A percentile compares a stretch with the other conserved stretches of the same genome.
Evolutionary conservation across 169 alveolate species (phyloP).

Genomic region (Plasmodium gallinaceum): DNA sequence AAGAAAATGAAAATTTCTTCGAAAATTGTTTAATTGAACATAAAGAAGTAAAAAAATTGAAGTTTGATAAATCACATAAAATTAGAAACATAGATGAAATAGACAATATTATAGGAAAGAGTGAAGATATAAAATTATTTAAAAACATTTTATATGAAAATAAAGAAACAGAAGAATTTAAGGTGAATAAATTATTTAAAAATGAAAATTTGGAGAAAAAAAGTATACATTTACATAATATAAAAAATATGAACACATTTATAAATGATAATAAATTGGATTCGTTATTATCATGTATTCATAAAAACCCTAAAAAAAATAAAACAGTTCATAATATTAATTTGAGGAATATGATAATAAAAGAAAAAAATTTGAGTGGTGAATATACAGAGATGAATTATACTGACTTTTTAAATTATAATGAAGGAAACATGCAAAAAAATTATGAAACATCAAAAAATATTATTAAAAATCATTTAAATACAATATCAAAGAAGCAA

Average conservation of each 20-base stretch:
- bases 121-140: background rate
- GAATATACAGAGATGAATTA: constrained; percentile 2
- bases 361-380: background rate
- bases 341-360: background rate
- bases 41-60: background rate
- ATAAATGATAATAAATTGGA: background rate
- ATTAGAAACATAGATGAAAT: background rate
- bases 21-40: background rate
- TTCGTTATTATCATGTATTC: background rate
- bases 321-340: background rate
- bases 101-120: constrained; percentile 12
- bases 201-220: background rate
- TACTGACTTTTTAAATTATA: constrained; percentile 1
- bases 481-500: background rate
- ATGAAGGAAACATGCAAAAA: constrained; percentile 8
- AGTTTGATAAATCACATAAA: background rate
- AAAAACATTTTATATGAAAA: constrained; percentile 2
- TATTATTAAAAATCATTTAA: background rate
- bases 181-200: constrained; percentile 9
- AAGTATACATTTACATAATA: background rate
- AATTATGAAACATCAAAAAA: background rate
- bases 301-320: background rate
- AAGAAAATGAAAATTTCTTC: background rate
- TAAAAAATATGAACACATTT: background rate
- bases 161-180: constrained; percentile 2